Conservation (phyloP, 2,329 filamentous ascomycete genomes). For the Diaporthe velutina region DNA sequence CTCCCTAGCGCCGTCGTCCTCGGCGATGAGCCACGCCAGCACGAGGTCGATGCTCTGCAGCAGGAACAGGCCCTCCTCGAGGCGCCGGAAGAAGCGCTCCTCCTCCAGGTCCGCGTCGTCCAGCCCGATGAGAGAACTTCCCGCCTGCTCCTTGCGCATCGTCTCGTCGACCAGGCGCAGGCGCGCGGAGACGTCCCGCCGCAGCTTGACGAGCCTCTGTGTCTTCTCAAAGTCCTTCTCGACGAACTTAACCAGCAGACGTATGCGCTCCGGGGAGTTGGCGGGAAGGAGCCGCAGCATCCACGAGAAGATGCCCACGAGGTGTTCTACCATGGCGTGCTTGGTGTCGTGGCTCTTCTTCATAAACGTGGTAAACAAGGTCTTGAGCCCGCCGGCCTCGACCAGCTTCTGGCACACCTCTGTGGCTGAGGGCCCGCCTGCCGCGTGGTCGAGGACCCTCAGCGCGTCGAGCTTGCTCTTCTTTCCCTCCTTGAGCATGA, state of each 20-base stretch:
- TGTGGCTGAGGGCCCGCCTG: conserved; percentile 63
- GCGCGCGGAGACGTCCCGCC: conserved; percentile 76
- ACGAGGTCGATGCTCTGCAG: conserved; percentile 88
- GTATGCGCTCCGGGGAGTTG: conserved; percentile 82
- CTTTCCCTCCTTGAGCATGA: conserved; percentile 92
- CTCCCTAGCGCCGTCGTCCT: conserved; percentile 81
- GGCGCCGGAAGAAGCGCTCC: conserved; percentile 79
- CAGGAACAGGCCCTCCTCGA: conserved; percentile 88
- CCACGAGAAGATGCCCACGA: conserved; percentile 86
- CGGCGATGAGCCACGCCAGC: conserved; percentile 90
- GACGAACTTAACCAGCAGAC: conserved; percentile 92
- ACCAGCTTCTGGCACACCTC: conserved; percentile 82
- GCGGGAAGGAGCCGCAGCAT: conserved; percentile 85
- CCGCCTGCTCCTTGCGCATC: conserved; percentile 69
- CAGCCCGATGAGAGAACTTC: conserved; percentile 57
- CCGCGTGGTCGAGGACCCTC: conserved; percentile 86
- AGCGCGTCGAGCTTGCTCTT: conserved; percentile 83
- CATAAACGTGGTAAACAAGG: conserved; percentile 88
- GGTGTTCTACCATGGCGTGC: conserved; percentile 75
- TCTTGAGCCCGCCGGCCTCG: conserved; percentile 86
- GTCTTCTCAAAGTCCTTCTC: conserved; percentile 95
- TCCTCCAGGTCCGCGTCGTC: conserved; percentile 73
- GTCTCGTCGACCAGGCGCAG: conserved; percentile 73
- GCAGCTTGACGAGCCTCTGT: conserved; percentile 76
- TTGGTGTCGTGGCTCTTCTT: conserved; percentile 77